Evolutionary conservation across 2,329 filamentous ascomycete genomes (phyloP).

Genomic region (Metarhizium guizhouense): DNA sequence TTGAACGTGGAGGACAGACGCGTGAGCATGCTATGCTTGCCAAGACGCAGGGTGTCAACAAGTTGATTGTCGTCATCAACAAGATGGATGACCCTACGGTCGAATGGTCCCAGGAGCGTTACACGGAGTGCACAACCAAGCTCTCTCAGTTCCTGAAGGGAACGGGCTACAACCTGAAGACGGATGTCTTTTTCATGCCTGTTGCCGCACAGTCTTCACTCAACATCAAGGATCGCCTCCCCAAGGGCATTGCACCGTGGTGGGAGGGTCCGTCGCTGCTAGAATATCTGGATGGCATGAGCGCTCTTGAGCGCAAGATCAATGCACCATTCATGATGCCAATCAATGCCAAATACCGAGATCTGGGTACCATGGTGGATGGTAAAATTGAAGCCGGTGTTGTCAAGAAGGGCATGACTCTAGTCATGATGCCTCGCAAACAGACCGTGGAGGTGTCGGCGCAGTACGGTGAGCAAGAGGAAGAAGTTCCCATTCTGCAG

Average conservation of each 20-base stretch:
- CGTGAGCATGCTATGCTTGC: conserved; percentile 96
- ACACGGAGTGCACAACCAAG: conserved; percentile 88
- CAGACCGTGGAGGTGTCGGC: conserved; percentile 73
- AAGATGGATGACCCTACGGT: conserved; percentile 99
- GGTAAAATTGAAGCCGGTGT: conserved; percentile 95
- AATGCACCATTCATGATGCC: conserved; percentile 99
- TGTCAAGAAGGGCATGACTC: conserved; percentile 76
- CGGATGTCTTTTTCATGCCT: conserved; percentile 90
- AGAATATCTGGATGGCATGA: conserved; percentile 92
- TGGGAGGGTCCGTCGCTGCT: conserved; percentile 84
- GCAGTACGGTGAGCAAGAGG: conserved; percentile 91
- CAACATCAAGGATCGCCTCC: conserved; percentile 82
- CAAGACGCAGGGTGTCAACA: conserved; percentile 97
- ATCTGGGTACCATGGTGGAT: conserved; percentile 96
- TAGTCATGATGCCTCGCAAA: conserved; percentile 94
- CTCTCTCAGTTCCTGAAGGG: conserved; percentile 80
- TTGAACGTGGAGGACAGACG: conserved; percentile 92
- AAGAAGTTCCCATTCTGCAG: conserved; percentile 72
- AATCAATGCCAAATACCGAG: conserved; percentile 88
- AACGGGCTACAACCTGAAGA: conserved; percentile 90
- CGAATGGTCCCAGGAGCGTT: conserved; percentile 88
- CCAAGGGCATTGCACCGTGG: conserved; percentile 70
- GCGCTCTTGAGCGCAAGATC: conserved; percentile 85
- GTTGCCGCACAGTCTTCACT: conserved; percentile 81
- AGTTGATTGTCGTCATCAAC: conserved; percentile 90